Conservation (phyloP, 148 eudicot genomes). For the Bassia scoparia region DNA sequence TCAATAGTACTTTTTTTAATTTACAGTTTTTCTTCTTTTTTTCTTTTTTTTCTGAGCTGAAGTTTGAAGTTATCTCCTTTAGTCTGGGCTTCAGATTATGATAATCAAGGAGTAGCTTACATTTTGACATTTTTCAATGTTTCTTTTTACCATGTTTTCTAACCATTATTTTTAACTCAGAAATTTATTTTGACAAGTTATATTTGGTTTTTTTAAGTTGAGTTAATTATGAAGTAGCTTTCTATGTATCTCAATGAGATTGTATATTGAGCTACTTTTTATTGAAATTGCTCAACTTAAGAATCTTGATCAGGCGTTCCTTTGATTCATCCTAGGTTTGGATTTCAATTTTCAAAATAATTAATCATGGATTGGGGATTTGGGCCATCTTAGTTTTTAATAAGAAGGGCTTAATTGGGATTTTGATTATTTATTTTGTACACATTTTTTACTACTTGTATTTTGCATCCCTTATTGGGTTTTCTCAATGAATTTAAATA, state of each 20-base stretch:
- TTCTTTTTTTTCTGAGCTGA: not conserved
- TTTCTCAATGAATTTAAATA: not conserved
- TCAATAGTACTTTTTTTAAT: not conserved
- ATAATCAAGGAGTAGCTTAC: not conserved
- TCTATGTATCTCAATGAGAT: no score
- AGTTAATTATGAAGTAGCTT: no score
- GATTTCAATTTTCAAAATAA: not conserved
- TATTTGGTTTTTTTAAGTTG: not conserved
- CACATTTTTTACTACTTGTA: not conserved
- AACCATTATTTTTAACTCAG: no score
- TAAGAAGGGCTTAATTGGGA: not conserved
- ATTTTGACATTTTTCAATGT: not conserved
- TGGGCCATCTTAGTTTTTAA: not conserved
- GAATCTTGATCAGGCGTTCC: slow-evolving; percentile 5
- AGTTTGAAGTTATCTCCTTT: not conserved
- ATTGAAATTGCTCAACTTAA: not conserved
- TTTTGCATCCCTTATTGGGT: slow-evolving; percentile 22
- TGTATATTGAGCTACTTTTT: not conserved
- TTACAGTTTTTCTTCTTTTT: not conserved
- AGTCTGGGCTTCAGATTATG: not conserved
- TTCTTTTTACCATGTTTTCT: not conserved
- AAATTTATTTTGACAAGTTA: no score
- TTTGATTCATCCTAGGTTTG: slow-evolving; percentile 5
- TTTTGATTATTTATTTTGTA: not conserved
- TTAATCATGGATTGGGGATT: slow-evolving; percentile 13